Base-by-base conservation (phyloP, 1,284 basidiomycete species). In the Ustilago trichophora region DNA sequence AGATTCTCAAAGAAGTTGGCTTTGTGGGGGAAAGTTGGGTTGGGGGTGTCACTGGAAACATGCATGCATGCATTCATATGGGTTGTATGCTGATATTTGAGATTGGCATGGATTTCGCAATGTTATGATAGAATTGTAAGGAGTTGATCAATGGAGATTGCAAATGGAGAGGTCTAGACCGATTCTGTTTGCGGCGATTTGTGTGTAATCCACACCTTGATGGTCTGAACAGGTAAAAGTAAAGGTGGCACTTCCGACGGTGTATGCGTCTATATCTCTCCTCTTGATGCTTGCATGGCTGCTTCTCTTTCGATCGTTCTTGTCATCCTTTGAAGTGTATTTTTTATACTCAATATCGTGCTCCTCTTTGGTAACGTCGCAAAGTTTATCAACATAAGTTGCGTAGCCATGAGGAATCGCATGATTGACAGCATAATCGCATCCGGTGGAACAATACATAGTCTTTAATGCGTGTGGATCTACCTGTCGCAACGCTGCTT, bases 181-280 rank as follows among this genome's bases (percentile, higher is more conserved):
- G 33, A 67, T 60, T 15, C 53, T 21, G 15, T 43, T 51, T 2
- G 57, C 64, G 9, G 57, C 62, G n/a, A n/a, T 43, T 35, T 51
- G 22, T 8, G 56, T 59, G 15, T 48, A 52, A 13, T 59, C 52
- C 5, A 19, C 12, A 13, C 56, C 51, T n/a, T 34, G 4, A n/a
- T 26, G 33, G 33, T 52, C 34, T 3, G 31, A 45, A 37, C 65
- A 68, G 45, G 53, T 46, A 33, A 68, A 57, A 8, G 13, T 26
- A 12, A 68, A 37, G 2, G 49, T 50, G 3, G 65, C 65, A 12
- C 44, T 62, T 12, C 34, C 46, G 0, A 68, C 43, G 0, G 57
- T 63, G 22, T 57, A 62, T 8, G 53, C 58, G 29, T 62, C 50
- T 27, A 68, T 68, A 18, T 68, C 65, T 19, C 63, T 42, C 31